Evolutionary conservation across 108 stramenopile species (phyloP), one percentile per base, ranked within the genome.

Genomic region (Fragilariopsis cylindrus): DNA sequence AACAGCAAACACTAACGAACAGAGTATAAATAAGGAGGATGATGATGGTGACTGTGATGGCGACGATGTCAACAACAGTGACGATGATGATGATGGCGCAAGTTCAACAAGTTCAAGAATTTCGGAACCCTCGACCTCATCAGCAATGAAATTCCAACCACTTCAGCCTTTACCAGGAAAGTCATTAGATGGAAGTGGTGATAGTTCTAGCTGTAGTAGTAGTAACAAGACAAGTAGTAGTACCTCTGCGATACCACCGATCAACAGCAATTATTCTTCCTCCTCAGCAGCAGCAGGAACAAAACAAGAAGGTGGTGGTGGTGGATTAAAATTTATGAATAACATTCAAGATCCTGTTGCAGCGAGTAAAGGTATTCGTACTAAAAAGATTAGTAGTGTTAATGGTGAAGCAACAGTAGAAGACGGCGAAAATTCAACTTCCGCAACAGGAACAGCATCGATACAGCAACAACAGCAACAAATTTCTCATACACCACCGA

Each of bases 401-500:
- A 30, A 30, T 30, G 30, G 30, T 30, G 30, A 63, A 63, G 39
- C 43, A 41, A 2, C 47, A 43, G 62, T 45, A 46, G 21, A 44
- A 11, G 71, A 57, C 44, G 57, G 60, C 15, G 48, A 49, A 54
- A 47, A 15, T 60, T 57, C 3, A 47, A 11, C 60, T 21, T 62
- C 49, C 4, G 44, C 72, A 21, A 9, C 66, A 9, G 12, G 12
- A 49, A 48, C 1, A 12, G 46, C n/a, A 12, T 15, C 13, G 30
- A 30, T 30, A 30, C 30, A 30, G 30, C 30, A 30, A 30, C 30
- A 30, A 30, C 30, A 30, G n/a, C 71, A 71, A 47, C 78, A 57
- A 18, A 4, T 87, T 39, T 81, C 82, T 7, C 93, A 90, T 67
- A 94, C 93, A n/a, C 93, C 90, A 46, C 93, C 90, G 8, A 75